A percentile compares a stretch with the other conserved stretches of the same genome.
Conservation (phyloP, 805 yeast species). For the Wickerhamiella nectarea region DNA sequence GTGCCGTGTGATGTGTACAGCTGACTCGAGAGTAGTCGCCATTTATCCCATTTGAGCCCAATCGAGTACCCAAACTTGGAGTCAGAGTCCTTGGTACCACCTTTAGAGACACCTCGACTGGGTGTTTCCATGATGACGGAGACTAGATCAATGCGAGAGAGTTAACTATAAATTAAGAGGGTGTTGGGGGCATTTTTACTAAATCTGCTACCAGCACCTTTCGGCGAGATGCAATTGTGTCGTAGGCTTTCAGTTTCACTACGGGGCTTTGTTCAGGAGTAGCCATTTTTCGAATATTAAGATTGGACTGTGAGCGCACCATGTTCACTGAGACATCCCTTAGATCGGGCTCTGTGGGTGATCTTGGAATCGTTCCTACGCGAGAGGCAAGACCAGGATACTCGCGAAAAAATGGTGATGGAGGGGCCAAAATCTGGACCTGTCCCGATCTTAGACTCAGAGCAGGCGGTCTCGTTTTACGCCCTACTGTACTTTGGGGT, state of each 20-base stretch:
- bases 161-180: not conserved
- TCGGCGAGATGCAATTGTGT: not conserved
- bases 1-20: constrained; percentile 37
- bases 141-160: too few species aligned
- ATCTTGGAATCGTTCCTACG: not conserved
- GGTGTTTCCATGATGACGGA: too few species aligned
- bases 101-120: too few species aligned
- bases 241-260: not conserved
- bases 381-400: not conserved
- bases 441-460: not conserved
- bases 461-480: not conserved
- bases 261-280: constrained; percentile 5
- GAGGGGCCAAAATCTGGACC: constrained; percentile 5
- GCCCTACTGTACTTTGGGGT: not conserved
- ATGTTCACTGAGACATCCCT: not conserved
- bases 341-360: constrained; percentile 6
- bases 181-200: not conserved
- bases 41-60: constrained; percentile 27
- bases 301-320: not conserved
- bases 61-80: not conserved
- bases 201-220: not conserved
- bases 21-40: constrained; percentile 29
- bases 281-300: not conserved
- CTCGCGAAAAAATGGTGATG: constrained; percentile 4
- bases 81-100: too few species aligned